Conservation (phyloP, 345 rosid genomes). For the Geranium rotundifolium region DNA sequence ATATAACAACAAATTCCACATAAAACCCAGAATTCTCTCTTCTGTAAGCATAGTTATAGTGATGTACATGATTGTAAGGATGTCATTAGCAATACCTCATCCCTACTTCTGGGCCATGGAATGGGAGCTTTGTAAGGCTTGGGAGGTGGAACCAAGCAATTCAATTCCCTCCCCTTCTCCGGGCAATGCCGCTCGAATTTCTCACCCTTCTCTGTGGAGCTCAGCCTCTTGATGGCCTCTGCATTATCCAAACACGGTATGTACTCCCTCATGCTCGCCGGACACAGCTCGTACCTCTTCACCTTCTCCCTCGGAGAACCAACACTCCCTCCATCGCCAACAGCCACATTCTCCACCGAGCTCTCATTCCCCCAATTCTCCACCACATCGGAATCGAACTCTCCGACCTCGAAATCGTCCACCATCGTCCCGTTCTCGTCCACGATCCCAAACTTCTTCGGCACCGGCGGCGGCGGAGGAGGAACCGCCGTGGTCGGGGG, state of each 20-base stretch:
- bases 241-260: constrained; percentile 87
- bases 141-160: constrained; percentile 75
- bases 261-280: constrained; percentile 53
- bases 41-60: neutral
- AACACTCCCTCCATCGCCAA: constrained; percentile 14
- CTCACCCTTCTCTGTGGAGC: constrained; percentile 75
- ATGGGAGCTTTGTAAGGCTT: constrained; percentile 57
- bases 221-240: constrained; percentile 48
- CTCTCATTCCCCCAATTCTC: constrained; percentile 38
- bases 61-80: neutral
- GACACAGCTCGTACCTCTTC: constrained; percentile 39
- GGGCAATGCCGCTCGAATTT: constrained; percentile 85
- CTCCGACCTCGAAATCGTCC: constrained; percentile 68
- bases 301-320: constrained; percentile 21
- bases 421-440: constrained; percentile 78
- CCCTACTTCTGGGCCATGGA: constrained; percentile 93
- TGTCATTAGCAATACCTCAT: constrained; percentile 44
- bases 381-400: constrained; percentile 51
- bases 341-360: constrained; percentile 7
- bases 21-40: neutral
- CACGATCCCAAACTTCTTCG: constrained; percentile 52
- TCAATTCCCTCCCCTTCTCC: constrained; percentile 39
- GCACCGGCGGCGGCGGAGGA: constrained; percentile 22
- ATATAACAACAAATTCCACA: neutral
- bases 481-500: constrained; percentile 3